phyloP scores from a whole-genome alignment of 1,284 basidiomycete genomes.

The Ganoderma lingzhi region DNA sequence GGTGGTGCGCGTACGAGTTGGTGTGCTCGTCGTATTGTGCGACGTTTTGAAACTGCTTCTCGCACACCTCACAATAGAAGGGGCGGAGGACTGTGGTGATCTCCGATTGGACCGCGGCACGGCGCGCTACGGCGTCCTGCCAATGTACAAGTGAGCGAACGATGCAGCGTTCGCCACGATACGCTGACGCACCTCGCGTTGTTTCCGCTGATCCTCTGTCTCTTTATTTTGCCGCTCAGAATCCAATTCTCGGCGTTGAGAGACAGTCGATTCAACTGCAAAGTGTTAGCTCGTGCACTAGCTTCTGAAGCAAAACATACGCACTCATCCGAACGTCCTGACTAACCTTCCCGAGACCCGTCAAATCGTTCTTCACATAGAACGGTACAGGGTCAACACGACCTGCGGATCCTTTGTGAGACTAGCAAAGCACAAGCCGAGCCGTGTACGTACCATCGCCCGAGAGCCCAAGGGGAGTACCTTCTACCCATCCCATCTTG shows the following conservation, averaged over 20 bases:
- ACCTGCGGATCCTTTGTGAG: constrained; percentile 50
- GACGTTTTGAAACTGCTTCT: constrained; percentile 84
- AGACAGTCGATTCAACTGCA: constrained; percentile 75
- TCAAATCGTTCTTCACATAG: constrained; percentile 75
- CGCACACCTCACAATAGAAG: constrained; percentile 83
- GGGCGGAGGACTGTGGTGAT: constrained; percentile 70
- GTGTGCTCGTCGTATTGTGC: constrained; percentile 87
- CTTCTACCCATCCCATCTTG: constrained; percentile 84
- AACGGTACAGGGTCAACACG: constrained; percentile 85
- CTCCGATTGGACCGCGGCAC: constrained; percentile 69
- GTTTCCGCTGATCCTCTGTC: constrained; percentile 74
- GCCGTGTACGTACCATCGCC: constrained; percentile 67
- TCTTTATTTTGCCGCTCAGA: constrained; percentile 83
- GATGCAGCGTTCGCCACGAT: background rate
- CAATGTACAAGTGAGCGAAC: background rate
- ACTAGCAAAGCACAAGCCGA: background rate
- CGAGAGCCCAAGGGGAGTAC: constrained; percentile 78
- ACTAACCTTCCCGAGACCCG: constrained; percentile 77
- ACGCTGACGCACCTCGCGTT: constrained; percentile 63
- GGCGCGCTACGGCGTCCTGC: constrained; percentile 74
- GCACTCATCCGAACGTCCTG: constrained; percentile 77
- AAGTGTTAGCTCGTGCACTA: background rate
- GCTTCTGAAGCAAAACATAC: constrained; percentile 9
- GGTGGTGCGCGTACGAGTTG: constrained; percentile 85
- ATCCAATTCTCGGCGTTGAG: constrained; percentile 78